These are phyloP conservation scores for Penstemon barbatus DNA, from an alignment of 257 asterid genomes.

Conservation along the genomic window DNA sequence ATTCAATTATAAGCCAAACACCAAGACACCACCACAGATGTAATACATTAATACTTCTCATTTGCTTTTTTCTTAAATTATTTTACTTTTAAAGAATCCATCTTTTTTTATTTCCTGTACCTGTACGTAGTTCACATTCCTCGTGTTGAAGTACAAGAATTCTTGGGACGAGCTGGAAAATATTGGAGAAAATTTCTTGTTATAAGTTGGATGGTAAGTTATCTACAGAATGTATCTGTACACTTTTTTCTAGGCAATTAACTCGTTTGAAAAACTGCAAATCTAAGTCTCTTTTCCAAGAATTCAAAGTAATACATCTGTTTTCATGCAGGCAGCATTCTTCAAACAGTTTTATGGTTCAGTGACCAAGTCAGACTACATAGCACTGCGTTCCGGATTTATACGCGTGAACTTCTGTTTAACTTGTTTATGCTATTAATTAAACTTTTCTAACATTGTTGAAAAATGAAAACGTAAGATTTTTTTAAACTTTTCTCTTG, in stretches of 20 bases:
- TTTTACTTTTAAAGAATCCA: not conserved
- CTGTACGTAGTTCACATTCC: constrained; percentile 32
- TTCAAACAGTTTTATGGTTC: constrained; percentile 87
- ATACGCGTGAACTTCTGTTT: constrained; percentile 53
- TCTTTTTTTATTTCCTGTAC: constrained; percentile 12
- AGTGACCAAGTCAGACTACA: constrained; percentile 77
- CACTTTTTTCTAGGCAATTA: not conserved
- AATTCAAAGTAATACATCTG: not conserved
- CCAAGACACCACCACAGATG: constrained; percentile 38
- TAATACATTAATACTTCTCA: constrained; percentile 2
- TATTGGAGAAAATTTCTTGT: constrained; percentile 73
- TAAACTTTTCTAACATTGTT: not conserved
- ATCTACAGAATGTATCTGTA: not conserved
- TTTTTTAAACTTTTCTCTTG: not conserved
- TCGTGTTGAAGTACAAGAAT: constrained; percentile 40
- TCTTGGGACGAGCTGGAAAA: constrained; percentile 57
- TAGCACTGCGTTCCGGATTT: constrained; percentile 76
- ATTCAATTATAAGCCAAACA: constrained; percentile 40
- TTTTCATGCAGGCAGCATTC: constrained; percentile 58
- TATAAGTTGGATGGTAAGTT: constrained; percentile 74
- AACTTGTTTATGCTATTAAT: not conserved
- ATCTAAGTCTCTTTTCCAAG: not conserved
- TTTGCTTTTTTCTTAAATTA: not conserved
- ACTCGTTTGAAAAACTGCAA: not conserved
- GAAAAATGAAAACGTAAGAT: not conserved